These are phyloP conservation scores for Oryza glaberrima DNA, from an alignment of 176 grass and related monocot species.

Conservation along the genomic window DNA sequence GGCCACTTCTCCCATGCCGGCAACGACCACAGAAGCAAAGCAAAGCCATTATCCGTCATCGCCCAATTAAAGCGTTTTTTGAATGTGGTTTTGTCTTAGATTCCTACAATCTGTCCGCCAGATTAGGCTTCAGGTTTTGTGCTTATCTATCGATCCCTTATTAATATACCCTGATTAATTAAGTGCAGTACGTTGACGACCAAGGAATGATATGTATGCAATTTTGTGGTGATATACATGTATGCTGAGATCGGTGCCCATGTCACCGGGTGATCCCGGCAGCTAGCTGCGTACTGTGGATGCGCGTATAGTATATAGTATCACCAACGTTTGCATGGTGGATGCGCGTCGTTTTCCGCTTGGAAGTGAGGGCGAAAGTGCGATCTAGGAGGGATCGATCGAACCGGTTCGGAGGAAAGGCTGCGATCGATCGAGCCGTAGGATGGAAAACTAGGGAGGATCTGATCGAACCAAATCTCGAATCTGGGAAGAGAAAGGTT, in stretches of 20 bases:
- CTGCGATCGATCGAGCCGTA: background rate
- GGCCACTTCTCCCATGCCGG: conserved; percentile 23
- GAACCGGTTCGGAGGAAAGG: conserved; percentile 38
- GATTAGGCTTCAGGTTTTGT: conserved; percentile 21
- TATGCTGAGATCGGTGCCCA: background rate
- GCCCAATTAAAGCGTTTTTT: conserved; percentile 32
- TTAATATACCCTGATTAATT: background rate
- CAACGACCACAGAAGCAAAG: background rate
- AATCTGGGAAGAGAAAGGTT: conserved; percentile 27
- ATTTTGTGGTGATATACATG: background rate
- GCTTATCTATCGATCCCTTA: conserved; percentile 22
- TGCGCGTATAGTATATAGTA: background rate
- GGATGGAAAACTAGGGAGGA: conserved; percentile 23
- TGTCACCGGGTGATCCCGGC: conserved; percentile 14
- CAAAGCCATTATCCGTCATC: background rate
- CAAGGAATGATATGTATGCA: background rate
- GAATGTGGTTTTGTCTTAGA: conserved; percentile 37
- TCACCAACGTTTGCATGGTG: background rate
- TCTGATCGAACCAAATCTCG: conserved; percentile 40
- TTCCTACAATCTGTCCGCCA: conserved; percentile 38
- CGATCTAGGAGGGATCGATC: conserved; percentile 20
- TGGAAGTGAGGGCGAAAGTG: background rate
- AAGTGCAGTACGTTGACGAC: background rate
- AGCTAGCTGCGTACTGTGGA: background rate
- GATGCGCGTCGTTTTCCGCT: conserved; percentile 38